phyloP scores from a whole-genome alignment of 2,329 filamentous ascomycete species.

The Sclerotinia subarctica region DNA sequence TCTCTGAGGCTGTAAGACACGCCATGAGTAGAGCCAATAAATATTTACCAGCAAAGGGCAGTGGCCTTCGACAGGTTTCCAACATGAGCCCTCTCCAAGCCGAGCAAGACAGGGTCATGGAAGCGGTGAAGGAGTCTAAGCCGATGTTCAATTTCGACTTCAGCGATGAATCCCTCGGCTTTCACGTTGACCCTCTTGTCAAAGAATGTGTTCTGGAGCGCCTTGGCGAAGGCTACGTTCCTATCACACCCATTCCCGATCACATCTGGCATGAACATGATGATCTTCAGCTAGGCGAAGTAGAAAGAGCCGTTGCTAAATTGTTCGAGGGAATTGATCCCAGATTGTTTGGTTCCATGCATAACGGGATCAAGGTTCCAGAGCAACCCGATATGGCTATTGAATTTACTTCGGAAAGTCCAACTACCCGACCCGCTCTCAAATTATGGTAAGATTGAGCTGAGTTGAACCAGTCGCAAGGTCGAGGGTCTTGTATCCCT shows the following conservation, averaged over 20 bases:
- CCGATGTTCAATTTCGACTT: background rate
- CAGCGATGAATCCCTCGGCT: background rate
- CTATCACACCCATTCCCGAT: conserved; percentile 12
- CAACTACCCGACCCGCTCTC: background rate
- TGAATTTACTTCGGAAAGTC: conserved; percentile 1
- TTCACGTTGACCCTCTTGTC: background rate
- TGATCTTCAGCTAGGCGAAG: background rate
- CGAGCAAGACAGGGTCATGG: conserved; percentile 5
- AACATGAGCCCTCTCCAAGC: conserved; percentile 22
- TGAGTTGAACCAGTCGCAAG: background rate
- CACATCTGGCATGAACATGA: conserved; percentile 4
- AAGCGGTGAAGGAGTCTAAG: background rate
- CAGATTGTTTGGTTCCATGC: background rate
- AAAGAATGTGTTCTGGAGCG: background rate
- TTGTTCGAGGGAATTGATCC: background rate
- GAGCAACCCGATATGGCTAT: background rate
- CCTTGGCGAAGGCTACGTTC: background rate
- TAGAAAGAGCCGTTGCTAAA: background rate
- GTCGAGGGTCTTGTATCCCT: background rate
- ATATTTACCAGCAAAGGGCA: conserved; percentile 20
- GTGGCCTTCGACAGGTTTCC: conserved; percentile 22
- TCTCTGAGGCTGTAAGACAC: conserved; percentile 5
- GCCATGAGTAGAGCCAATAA: conserved; percentile 21
- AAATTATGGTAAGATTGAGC: background rate
- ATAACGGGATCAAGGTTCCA: conserved; percentile 1